Evolutionary conservation across 2,329 filamentous ascomycete species (phyloP).

Genomic region (Colletotrichum tanaceti): DNA sequence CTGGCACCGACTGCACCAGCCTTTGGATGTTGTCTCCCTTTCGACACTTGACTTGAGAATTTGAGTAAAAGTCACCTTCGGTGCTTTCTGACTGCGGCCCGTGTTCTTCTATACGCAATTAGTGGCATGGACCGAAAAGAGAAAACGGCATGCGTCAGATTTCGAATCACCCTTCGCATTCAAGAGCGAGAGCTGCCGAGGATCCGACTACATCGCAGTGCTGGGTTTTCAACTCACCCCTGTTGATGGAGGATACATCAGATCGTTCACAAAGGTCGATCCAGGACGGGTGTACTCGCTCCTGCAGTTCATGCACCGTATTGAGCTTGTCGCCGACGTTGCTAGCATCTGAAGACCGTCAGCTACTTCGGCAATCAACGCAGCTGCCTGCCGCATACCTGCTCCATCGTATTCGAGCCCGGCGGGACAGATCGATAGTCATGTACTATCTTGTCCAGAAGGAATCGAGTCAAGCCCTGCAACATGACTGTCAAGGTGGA

Average conservation of each 20-base stretch:
- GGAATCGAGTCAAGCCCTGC: slow-evolving; percentile 85
- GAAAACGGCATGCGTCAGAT: neutral
- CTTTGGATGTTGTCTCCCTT: slow-evolving; percentile 85
- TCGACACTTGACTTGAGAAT: slow-evolving; percentile 94
- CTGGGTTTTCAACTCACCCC: slow-evolving; percentile 4
- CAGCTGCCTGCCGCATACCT: slow-evolving; percentile 57
- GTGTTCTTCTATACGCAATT: slow-evolving; percentile 57
- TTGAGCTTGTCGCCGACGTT: slow-evolving; percentile 77
- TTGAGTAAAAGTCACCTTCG: slow-evolving; percentile 81
- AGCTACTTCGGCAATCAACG: slow-evolving; percentile 36
- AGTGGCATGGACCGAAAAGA: slow-evolving; percentile 25
- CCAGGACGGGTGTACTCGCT: slow-evolving; percentile 87
- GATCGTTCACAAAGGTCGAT: slow-evolving; percentile 84
- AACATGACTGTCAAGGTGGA: slow-evolving; percentile 83
- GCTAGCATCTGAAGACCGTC: slow-evolving; percentile 64
- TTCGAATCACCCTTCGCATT: slow-evolving; percentile 40
- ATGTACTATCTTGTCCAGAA: slow-evolving; percentile 82
- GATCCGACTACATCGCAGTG: neutral
- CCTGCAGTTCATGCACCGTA: slow-evolving; percentile 86
- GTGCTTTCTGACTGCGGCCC: slow-evolving; percentile 61
- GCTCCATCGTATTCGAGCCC: slow-evolving; percentile 74
- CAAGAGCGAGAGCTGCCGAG: neutral
- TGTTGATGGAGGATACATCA: slow-evolving; percentile 72
- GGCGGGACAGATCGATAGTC: slow-evolving; percentile 79
- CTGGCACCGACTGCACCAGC: slow-evolving; percentile 93